Evolutionary conservation across 2,329 filamentous ascomycete species (phyloP).

Genomic region (Triangularia verruculosa): DNA sequence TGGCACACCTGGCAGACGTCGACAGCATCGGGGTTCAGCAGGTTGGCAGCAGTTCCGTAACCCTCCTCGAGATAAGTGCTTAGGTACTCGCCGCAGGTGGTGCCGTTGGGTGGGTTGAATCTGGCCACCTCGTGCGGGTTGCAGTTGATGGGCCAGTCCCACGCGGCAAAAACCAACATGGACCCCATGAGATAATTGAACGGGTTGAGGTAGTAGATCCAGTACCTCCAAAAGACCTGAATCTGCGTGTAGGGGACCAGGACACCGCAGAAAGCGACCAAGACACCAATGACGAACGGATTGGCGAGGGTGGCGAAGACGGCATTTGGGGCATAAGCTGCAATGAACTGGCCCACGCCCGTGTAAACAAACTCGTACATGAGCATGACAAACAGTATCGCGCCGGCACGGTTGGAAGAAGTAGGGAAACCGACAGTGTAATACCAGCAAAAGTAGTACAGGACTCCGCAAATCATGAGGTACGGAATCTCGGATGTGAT

Average conservation of each 20-base stretch:
- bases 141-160: slow-evolving; percentile 47
- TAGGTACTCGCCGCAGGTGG: slow-evolving; percentile 59
- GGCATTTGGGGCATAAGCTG: slow-evolving; percentile 59
- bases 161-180: slow-evolving; percentile 52
- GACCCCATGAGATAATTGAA: slow-evolving; percentile 60
- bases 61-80: slow-evolving; percentile 45
- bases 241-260: slow-evolving; percentile 64
- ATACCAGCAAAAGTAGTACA: slow-evolving; percentile 57
- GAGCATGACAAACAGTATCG: slow-evolving; percentile 53
- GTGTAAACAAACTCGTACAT: slow-evolving; percentile 61
- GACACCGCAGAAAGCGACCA: slow-evolving; percentile 72
- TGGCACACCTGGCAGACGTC: slow-evolving; percentile 58
- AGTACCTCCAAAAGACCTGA: slow-evolving; percentile 64
- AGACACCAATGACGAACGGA: slow-evolving; percentile 52
- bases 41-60: slow-evolving; percentile 45
- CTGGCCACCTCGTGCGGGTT: slow-evolving; percentile 46
- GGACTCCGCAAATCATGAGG: slow-evolving; percentile 41
- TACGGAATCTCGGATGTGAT: slow-evolving; percentile 49
- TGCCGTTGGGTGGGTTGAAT: slow-evolving; percentile 48
- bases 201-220: slow-evolving; percentile 61
- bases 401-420: slow-evolving; percentile 46
- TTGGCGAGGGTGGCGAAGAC: slow-evolving; percentile 58
- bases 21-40: slow-evolving; percentile 59
- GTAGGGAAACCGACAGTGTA: slow-evolving; percentile 53
- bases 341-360: slow-evolving; percentile 61